Base-by-base conservation (phyloP, 306 rosid genomes). In the Malus fusca region DNA sequence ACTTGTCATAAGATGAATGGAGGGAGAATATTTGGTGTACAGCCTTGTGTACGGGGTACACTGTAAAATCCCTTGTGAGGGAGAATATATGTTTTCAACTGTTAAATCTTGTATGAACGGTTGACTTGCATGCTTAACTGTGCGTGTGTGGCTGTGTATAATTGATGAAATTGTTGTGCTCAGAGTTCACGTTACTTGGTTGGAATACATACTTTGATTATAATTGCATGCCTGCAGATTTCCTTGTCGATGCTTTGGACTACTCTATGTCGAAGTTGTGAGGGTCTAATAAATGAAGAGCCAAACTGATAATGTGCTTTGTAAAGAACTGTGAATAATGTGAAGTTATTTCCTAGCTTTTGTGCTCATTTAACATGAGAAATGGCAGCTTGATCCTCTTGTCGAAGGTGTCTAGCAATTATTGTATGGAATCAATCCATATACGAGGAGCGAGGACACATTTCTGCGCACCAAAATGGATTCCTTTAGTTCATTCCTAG, bases 241-340 rank as follows among this genome's bases (percentile, higher is more conserved):
- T 90, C 87, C 86, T 95, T 59, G 98, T 89, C 72, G 97, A 94
- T 79, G 96, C 97, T 72, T 68, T 90, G 92, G 98, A 92, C 80
- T 85, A 88, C 75, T 67, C 95, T 52, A 76, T 95, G 15, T 80
- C 97, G 15, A 90, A 84, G 87, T 78, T 95, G 85, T 90, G 84
- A 90, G 73, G 66, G 69, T 33, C 65, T 15, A 33, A 40, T 8
- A 42, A 44, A 9, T 48, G 26, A 26, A 26, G 26, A 26, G 26
- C 26, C 26, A 26, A 26, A 26, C 26, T 26, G 26, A 26, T 26
- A 26, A 26, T 26, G 26, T 26, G 26, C 26, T 26, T 26, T 26
- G 26, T 26, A 26, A 26, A 26, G 26, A 26, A 26, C 26, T 26
- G 26, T 26, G 11, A 59, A 73, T 58, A 15, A 58, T 59, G 55